phyloP scores from a whole-genome alignment of 2,329 filamentous ascomycete genomes.

The Nothophaeocryptopus gaeumannii region DNA sequence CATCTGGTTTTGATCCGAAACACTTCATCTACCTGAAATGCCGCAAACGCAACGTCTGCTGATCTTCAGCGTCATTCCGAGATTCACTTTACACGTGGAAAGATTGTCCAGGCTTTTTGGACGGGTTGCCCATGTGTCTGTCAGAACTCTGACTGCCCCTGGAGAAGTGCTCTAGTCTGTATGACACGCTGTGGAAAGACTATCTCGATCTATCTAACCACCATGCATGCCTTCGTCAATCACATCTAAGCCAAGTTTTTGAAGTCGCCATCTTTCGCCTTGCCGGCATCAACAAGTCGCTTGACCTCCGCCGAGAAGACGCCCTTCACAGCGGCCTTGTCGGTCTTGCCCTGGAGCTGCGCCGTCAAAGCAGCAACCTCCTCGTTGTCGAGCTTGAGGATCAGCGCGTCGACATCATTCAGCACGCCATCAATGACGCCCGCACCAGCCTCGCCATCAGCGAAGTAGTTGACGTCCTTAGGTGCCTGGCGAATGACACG shows the following conservation, averaged over 20 bases:
- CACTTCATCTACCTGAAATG: too few species aligned
- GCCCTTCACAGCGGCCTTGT: constrained; percentile 78
- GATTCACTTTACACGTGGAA: background rate
- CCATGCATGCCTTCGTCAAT: constrained; percentile 3
- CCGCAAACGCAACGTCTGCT: too few species aligned
- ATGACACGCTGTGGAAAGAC: background rate
- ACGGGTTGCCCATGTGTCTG: background rate
- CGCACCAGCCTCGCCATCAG: constrained; percentile 64
- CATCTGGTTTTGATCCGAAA: too few species aligned
- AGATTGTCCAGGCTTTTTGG: background rate
- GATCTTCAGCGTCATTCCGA: too few species aligned
- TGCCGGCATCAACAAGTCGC: constrained; percentile 75
- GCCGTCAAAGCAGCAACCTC: constrained; percentile 80
- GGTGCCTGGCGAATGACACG: constrained; percentile 88
- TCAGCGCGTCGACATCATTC: constrained; percentile 79
- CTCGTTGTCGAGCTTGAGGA: constrained; percentile 84
- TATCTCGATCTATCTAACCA: background rate
- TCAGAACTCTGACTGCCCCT: background rate
- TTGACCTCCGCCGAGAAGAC: constrained; percentile 77
- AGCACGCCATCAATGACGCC: constrained; percentile 80
- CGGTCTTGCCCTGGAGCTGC: constrained; percentile 75
- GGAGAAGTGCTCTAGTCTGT: background rate
- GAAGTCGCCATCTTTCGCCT: constrained; percentile 78
- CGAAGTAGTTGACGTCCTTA: constrained; percentile 98
- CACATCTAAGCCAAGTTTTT: constrained; percentile 52